Percentiles rank a stretch among this genome's conserved stretches.
phyloP scores from a whole-genome alignment of 208 protist genomes.

The Crithidia expoeki region DNA sequence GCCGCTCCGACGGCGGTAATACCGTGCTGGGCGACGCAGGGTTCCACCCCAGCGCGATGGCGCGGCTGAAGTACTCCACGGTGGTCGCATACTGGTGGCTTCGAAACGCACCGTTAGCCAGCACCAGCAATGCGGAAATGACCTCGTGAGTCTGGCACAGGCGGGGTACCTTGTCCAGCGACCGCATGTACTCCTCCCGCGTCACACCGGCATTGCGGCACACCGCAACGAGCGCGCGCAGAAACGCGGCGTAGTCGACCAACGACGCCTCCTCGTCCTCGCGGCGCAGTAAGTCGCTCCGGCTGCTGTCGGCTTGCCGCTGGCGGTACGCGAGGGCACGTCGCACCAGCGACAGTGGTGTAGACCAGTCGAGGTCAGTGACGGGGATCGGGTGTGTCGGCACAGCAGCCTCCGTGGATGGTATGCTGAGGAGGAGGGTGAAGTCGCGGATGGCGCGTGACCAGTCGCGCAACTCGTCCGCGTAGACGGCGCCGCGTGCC shows the following conservation, averaged over 20 bases:
- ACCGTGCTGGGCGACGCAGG: conserved; percentile 28
- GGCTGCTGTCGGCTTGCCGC: conserved; percentile 36
- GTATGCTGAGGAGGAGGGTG: conserved; percentile 62
- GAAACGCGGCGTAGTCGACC: conserved; percentile 60
- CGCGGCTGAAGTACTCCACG: conserved; percentile 69
- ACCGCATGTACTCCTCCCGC: conserved; percentile 19
- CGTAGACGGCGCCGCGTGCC: conserved; percentile 72
- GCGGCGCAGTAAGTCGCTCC: conserved; percentile 14
- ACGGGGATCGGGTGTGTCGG: not conserved
- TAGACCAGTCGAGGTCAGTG: conserved; percentile 47
- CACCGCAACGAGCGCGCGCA: conserved; percentile 28
- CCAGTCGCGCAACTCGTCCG: conserved; percentile 52
- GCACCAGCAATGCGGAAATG: conserved; percentile 78
- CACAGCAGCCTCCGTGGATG: conserved; percentile 11
- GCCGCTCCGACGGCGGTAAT: conserved; percentile 32
- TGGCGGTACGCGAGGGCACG: conserved; percentile 70
- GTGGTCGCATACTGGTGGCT: conserved; percentile 55
- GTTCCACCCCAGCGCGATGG: conserved; percentile 76
- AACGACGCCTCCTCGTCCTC: conserved; percentile 68
- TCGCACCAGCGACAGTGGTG: conserved; percentile 74
- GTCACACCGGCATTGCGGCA: conserved; percentile 1
- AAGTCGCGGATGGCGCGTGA: conserved; percentile 84
- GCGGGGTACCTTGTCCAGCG: conserved; percentile 10
- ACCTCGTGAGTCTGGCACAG: conserved; percentile 54
- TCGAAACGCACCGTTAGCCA: conserved; percentile 80